Conservation (phyloP, 352 stramenopile species). For the Vaucheria bursata region DNA sequence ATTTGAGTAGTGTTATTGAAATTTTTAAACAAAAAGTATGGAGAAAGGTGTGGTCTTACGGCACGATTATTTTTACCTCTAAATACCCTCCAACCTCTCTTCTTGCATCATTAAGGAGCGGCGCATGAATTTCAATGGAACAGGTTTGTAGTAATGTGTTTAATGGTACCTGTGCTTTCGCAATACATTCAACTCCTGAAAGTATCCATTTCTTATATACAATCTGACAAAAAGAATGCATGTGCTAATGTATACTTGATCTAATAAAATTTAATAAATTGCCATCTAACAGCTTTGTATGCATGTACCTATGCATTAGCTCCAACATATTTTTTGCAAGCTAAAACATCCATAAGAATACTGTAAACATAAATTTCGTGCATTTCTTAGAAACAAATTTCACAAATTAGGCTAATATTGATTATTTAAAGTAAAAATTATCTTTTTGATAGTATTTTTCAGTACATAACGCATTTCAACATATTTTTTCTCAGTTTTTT, state of each 20-base stretch:
- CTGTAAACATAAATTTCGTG: too few species aligned
- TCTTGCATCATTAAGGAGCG: not conserved
- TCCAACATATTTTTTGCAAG: not conserved
- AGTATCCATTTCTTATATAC: not conserved
- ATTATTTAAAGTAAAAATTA: too few species aligned
- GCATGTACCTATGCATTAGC: not conserved
- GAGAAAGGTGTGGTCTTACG: too few species aligned
- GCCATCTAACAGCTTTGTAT: not conserved
- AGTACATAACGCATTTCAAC: too few species aligned
- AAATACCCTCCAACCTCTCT: slow-evolving; percentile 1
- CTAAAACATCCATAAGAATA: not conserved
- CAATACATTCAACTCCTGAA: not conserved
- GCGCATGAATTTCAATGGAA: not conserved
- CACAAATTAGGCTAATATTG: too few species aligned
- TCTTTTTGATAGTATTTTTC: too few species aligned
- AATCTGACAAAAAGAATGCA: not conserved
- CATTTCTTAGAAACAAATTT: too few species aligned
- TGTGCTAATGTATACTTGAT: too few species aligned
- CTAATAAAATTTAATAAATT: not conserved
- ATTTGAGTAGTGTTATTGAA: too few species aligned
- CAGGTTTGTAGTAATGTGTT: not conserved
- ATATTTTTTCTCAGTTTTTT: too few species aligned
- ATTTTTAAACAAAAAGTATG: too few species aligned
- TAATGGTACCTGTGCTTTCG: not conserved
- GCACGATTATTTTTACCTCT: not conserved